phyloP scores from a whole-genome alignment of 2,329 filamentous ascomycete genomes.

The Stagonosporopsis cucurbitacearum region DNA sequence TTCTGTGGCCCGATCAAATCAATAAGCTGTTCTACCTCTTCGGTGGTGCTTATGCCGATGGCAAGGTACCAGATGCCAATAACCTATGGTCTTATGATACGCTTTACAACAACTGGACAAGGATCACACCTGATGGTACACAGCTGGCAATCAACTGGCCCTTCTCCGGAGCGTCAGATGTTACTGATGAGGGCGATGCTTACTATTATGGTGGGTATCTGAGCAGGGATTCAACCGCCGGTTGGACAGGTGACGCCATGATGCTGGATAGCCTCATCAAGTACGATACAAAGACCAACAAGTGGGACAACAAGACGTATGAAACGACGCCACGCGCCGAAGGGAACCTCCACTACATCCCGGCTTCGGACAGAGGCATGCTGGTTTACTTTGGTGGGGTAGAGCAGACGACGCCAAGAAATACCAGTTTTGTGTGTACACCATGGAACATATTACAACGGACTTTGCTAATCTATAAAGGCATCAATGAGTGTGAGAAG shows the following conservation, averaged over 20 bases:
- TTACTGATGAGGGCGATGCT: conserved; percentile 38
- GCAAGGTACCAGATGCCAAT: conserved; percentile 42
- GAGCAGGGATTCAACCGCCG: conserved; percentile 56
- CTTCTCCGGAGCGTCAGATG: conserved; percentile 18
- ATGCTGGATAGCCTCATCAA: conserved; percentile 57
- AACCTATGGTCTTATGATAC: conserved; percentile 62
- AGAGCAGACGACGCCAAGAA: conserved; percentile 15
- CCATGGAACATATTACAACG: no score
- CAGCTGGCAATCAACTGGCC: conserved; percentile 16
- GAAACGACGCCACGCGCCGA: conserved; percentile 60
- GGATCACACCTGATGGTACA: conserved; percentile 28
- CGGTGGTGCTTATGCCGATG: conserved; percentile 59
- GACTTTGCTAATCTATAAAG: conserved; percentile 2
- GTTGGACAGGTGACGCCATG: conserved; percentile 26
- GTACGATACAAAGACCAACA: conserved; percentile 60
- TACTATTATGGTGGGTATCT: conserved; percentile 69
- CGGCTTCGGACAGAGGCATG: conserved; percentile 62
- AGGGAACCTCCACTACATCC: conserved; percentile 63
- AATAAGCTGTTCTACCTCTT: conserved; percentile 68
- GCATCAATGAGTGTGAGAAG: conserved; percentile 23
- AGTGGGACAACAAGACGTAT: conserved; percentile 58
- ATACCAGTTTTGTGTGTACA: conserved; percentile 4
- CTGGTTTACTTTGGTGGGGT: conserved; percentile 66
- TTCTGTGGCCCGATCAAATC: conserved; percentile 63
- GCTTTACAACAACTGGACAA: conserved; percentile 61